Evolutionary conservation across 2,329 filamentous ascomycete species (phyloP), one percentile per base, ranked within the genome.

Genomic region (Colletotrichum aenigma): DNA sequence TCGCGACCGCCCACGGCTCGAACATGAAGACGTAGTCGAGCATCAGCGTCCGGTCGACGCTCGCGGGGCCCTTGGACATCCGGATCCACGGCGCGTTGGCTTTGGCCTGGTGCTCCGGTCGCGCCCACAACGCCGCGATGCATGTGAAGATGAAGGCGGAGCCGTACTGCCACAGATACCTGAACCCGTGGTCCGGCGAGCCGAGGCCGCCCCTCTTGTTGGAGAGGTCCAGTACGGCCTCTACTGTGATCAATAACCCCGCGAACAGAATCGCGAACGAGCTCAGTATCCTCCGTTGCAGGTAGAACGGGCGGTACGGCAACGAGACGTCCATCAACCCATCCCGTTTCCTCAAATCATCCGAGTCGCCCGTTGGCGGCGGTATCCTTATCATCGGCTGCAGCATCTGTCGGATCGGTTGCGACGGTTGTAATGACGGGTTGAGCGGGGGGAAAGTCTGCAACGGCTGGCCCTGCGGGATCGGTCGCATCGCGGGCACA

Each of bases 21-120:
- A 79, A 76, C 74, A 82, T 80, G 38, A 83, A 82, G 16, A 81
- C 71, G 21, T 84, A 84, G 76, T 87, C 85, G 24, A 86, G 78
- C 55, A 86, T 76, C 43, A 87, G 75, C 18, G 83, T 84, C 69
- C 79, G 79, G 60, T 84, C 80, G 15, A 81, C 80, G 30, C 79
- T 77, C 7, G 78, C 77, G 12, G 84, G 78, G 3, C 78, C 81
- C 21, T 80, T 80, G 7, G 81, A 77, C 76, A 86, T 78, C 3
- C 82, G 82, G 4, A 82, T 75, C 85, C 85, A 87, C 2, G 85
- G 85, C 38, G 85, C 85, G 1, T 80, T 78, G 12, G 80, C 77
- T 55, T 83, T 84, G n/a, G 83, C 79, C 73, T 87, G 85, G 69
- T 83, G 85, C 64, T 87, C 85, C 12, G 85, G 84, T 18, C 85